Base-by-base conservation (phyloP, 1,284 basidiomycete genomes). In the Ceratorhiza oryzae-sativae region DNA sequence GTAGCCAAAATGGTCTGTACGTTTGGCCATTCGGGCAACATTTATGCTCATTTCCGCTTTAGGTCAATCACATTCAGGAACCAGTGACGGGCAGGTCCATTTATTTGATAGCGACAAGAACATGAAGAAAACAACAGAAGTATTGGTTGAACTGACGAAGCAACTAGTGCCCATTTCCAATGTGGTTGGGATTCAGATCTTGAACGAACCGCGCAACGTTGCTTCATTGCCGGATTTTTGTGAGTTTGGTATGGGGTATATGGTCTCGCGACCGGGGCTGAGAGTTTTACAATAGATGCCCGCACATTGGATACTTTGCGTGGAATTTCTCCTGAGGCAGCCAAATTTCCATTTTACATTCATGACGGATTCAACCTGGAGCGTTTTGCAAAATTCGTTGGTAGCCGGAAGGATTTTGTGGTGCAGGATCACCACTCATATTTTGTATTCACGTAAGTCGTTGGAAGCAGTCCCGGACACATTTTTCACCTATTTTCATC, bases 391-490 rank as follows among this genome's bases (percentile, higher is more conserved):
- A 77, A 82, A 15, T 92, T 84, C 75, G 81, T 90, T 25, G 80
- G 84, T 1, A 80, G 81, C 34, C 82, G 90, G 41, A 78, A 79
- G 0, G 91, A 93, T 77, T 93, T 92, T 76, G 84, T 91, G 42
- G 87, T 93, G 34, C 85, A 90, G 75, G 91, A 93, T 75, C 87
- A 92, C 77, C 91, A 93, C 77, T 88, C 90, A 1, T 83, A 65
- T 23, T 34, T 34, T 62, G 53, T 49, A 5, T 42, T 73, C 60
- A 55, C 51, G 68, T 63, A 34, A 46, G 59, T 51, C 36, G 15
- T n/a, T 25, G 12, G 6, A 18, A 42, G 2, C 27, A 30, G 10
- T 13, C n/a, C 49, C 18, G 23, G 27, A 30, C 48, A 13, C 49
- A 20, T 30, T 9, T 30, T 27, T 13, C 15, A 10, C 49, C 49